A percentile compares a stretch with the other conserved stretches of the same genome.
These are phyloP conservation scores for Multifurca ochricompacta DNA, from an alignment of 768 basidiomycete genomes.

Conservation along the genomic window DNA sequence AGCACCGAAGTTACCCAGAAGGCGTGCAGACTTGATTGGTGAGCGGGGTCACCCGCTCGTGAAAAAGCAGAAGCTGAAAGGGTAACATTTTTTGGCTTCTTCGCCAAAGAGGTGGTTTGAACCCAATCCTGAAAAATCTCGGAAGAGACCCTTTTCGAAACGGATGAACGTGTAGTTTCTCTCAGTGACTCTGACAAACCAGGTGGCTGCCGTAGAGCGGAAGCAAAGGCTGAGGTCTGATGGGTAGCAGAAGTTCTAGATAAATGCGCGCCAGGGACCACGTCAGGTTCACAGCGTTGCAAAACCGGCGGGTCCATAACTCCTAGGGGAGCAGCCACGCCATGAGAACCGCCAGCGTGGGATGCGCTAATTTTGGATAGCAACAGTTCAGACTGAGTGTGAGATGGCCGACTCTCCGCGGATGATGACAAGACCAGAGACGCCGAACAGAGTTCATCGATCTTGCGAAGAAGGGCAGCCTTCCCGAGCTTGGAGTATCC, in stretches of 20 bases:
- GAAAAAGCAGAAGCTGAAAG: not conserved
- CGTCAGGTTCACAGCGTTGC: not conserved
- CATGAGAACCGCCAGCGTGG: not conserved
- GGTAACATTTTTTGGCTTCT: not conserved
- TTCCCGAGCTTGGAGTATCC: constrained; percentile 67
- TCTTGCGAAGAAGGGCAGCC: constrained; percentile 45
- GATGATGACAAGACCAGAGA: not conserved
- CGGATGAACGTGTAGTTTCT: not conserved
- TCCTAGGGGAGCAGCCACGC: not conserved
- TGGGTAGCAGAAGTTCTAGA: not conserved
- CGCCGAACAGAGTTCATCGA: constrained; percentile 21
- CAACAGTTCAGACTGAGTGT: not conserved
- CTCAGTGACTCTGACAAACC: not conserved
- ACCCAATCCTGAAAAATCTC: not conserved
- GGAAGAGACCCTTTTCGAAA: not conserved
- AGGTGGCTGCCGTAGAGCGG: not conserved
- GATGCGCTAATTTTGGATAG: not conserved
- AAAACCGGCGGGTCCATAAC: not conserved
- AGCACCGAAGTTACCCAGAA: not conserved
- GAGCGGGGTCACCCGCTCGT: not conserved
- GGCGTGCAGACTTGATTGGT: not conserved
- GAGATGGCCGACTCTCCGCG: not conserved
- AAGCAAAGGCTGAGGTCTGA: not conserved
- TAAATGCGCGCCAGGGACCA: constrained; percentile 3
- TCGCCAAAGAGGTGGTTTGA: not conserved